Conservation (phyloP, 1,139 yeast genomes). For the Kazachstania sp. region DNA sequence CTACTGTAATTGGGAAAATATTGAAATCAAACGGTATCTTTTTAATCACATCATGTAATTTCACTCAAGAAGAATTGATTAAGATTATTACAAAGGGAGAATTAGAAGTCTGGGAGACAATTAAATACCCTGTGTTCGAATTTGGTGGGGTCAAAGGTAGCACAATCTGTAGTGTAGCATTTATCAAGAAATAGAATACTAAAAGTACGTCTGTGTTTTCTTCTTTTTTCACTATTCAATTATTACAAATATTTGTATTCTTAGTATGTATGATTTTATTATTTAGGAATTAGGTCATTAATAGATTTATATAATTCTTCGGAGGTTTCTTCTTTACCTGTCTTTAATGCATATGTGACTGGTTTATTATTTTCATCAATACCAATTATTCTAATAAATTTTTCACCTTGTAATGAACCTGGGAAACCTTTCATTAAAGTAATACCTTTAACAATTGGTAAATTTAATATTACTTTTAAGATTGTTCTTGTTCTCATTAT, state of each 20-base stretch:
- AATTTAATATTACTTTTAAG: conserved; percentile 71
- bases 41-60: conserved; percentile 89
- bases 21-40: conserved; percentile 52
- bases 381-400: conserved; percentile 63
- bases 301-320: conserved; percentile 38
- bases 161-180: conserved; percentile 81
- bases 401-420: conserved; percentile 72
- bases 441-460: conserved; percentile 52
- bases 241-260: not conserved
- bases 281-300: conserved; percentile 4
- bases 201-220: not conserved
- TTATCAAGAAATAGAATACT: conserved; percentile 34
- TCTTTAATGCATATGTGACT: conserved; percentile 72
- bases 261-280: not conserved
- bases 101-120: conserved; percentile 50
- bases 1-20: conserved; percentile 48
- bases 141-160: conserved; percentile 87
- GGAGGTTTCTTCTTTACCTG: conserved; percentile 55
- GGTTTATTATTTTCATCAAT: conserved; percentile 54
- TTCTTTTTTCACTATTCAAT: not conserved
- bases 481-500: conserved; percentile 91
- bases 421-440: conserved; percentile 72
- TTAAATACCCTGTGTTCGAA: conserved; percentile 70
- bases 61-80: conserved; percentile 69
- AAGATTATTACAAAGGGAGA: conserved; percentile 40